Evolutionary conservation across 2,329 filamentous ascomycete genomes (phyloP).

Genomic region (Colletotrichum siamense): DNA sequence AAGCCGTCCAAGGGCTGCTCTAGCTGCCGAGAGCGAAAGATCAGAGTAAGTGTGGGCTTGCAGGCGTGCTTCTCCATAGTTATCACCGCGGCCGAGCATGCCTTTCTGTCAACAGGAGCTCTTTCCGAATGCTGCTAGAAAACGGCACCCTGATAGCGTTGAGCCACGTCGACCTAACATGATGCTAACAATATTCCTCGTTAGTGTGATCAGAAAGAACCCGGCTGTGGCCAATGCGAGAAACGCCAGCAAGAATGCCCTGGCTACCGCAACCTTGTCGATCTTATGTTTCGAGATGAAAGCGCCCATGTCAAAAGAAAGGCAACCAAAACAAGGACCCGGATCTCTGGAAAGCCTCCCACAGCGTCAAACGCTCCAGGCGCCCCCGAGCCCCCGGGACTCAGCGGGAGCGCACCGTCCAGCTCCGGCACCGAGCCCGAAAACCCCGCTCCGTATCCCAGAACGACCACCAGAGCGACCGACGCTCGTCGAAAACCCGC

Average conservation of each 20-base stretch:
- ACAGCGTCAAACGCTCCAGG: constrained; percentile 9
- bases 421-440: neutral
- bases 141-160: neutral
- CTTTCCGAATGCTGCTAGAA: neutral
- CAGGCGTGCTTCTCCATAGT: neutral
- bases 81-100: neutral
- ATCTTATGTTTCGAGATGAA: constrained; percentile 64
- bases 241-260: constrained; percentile 58
- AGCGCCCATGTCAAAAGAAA: constrained; percentile 61
- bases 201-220: constrained; percentile 59
- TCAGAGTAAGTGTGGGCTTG: constrained; percentile 49
- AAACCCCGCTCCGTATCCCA: neutral
- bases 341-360: constrained; percentile 27
- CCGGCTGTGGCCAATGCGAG: constrained; percentile 59
- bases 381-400: neutral
- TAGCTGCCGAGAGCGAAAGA: constrained; percentile 60
- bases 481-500: neutral
- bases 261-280: constrained; percentile 60
- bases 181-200: neutral
- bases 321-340: constrained; percentile 42
- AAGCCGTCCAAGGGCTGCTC: constrained; percentile 63
- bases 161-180: neutral
- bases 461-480: neutral
- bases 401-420: neutral
- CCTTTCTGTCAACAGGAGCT: neutral